Evolutionary conservation across 2,329 filamentous ascomycete genomes (phyloP), one percentile per base, ranked within the genome.

Genomic region (Podosphaera leucotricha): DNA sequence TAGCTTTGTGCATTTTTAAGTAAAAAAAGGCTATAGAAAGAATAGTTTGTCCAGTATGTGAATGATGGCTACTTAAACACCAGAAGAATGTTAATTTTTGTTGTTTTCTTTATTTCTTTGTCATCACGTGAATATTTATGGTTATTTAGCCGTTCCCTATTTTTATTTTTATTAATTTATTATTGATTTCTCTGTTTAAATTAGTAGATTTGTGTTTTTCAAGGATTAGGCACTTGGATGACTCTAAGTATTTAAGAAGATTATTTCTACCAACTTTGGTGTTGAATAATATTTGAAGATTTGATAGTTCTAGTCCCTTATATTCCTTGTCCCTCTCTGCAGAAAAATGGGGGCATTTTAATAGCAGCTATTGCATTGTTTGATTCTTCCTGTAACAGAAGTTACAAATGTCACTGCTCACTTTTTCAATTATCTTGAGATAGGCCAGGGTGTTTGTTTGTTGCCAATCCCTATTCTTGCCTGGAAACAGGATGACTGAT

Each of bases 121-220:
- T n/a, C n/a, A n/a, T n/a, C n/a, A n/a, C n/a, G n/a, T n/a, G 93
- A 65, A 77, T 81, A 60, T 84, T 92, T 48, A 95, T 77, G 85
- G 86, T 45, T 22, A 39, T 13, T 15, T 44, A 20, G n/a, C n/a
- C n/a, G n/a, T n/a, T n/a, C n/a, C n/a, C n/a, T n/a, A n/a, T n/a
- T n/a, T n/a, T n/a, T n/a, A 44, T 26, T 35, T 18, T 3, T n/a
- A 38, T 11, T 26, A 13, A 16, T 2, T n/a, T 3, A 26, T 15
- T 4, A 18, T 13, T 41, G 21, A 47, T n/a, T n/a, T n/a, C n/a
- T n/a, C n/a, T n/a, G n/a, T n/a, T n/a, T n/a, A n/a, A n/a, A n/a
- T n/a, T n/a, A n/a, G n/a, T n/a, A n/a, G n/a, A n/a, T n/a, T n/a
- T n/a, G n/a, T 24, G 22, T 24, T 24, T 24, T 24, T 24, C 22